These are phyloP conservation scores for Linanthus parryae DNA, from an alignment of 148 eudicot genomes.

Conservation along the genomic window DNA sequence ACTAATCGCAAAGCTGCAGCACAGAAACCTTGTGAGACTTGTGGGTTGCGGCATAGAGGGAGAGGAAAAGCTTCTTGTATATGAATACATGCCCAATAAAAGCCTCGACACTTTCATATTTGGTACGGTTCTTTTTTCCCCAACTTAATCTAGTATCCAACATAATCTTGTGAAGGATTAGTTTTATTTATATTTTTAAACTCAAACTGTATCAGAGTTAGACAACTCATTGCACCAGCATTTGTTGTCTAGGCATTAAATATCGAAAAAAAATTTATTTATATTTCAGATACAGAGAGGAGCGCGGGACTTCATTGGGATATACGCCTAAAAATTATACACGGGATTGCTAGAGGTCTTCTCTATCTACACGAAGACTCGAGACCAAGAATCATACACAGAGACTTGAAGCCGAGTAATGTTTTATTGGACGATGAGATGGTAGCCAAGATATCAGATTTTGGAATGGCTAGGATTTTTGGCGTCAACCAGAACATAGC, in stretches of 20 bases:
- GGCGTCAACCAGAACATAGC: conserved; percentile 15
- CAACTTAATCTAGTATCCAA: neutral
- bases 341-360: conserved; percentile 18
- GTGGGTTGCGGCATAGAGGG: conserved; percentile 29
- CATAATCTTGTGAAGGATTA: neutral
- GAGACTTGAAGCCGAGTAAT: conserved; percentile 21
- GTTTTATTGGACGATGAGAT: conserved; percentile 14
- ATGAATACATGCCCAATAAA: conserved; percentile 32
- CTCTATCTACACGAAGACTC: conserved; percentile 21
- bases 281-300: conserved; percentile 5
- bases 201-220: too few relatives aligned
- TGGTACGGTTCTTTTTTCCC: conserved; percentile 2
- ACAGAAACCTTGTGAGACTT: conserved; percentile 14
- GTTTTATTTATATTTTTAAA: too few relatives aligned
- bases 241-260: too few relatives aligned
- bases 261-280: too few relatives aligned
- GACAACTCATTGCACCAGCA: too few relatives aligned
- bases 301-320: conserved; percentile 11
- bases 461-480: conserved; percentile 28
- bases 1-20: conserved; percentile 28
- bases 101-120: conserved; percentile 33
- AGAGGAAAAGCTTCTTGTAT: conserved; percentile 38
- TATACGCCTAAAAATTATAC: conserved; percentile 6
- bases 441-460: conserved; percentile 22
- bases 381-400: conserved; percentile 16